These are phyloP conservation scores for Drechslerella stenobrocha DNA, from an alignment of 2,329 filamentous ascomycete genomes.

Conservation along the genomic window DNA sequence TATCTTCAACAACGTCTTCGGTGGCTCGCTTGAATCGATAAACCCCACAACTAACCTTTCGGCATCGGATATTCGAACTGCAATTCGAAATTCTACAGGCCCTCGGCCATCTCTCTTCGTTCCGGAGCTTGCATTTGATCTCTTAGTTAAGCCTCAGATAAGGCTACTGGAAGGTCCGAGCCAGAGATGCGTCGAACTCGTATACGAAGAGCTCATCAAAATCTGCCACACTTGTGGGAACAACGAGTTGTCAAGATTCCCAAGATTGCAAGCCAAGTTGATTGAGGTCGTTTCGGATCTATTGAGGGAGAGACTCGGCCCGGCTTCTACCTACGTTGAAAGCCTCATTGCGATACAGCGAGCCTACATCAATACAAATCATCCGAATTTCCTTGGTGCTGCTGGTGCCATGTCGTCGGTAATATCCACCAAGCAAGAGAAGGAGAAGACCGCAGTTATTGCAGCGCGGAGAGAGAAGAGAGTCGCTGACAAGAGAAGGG, in stretches of 20 bases:
- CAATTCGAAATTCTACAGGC: conserved; percentile 96
- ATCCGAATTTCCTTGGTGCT: conserved; percentile 96
- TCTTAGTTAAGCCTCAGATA: conserved; percentile 97
- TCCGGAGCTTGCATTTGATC: conserved; percentile 94
- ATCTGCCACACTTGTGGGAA: conserved; percentile 98
- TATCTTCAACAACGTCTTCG: conserved; percentile 98
- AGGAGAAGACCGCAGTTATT: conserved; percentile 78
- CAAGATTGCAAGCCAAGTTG: conserved; percentile 89
- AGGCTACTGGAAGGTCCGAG: conserved; percentile 93
- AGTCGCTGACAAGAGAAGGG: conserved; percentile 59
- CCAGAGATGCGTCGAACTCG: conserved; percentile 93
- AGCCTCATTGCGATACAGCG: conserved; percentile 96
- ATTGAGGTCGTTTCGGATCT: conserved; percentile 98
- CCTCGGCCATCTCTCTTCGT: conserved; percentile 95
- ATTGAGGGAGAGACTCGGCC: conserved; percentile 85
- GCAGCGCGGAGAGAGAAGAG: conserved; percentile 81
- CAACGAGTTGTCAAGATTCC: conserved; percentile 87
- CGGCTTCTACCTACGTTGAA: conserved; percentile 87
- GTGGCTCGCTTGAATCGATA: conserved; percentile 91
- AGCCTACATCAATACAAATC: conserved; percentile 99
- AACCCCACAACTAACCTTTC: conserved; percentile 95
- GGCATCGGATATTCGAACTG: conserved; percentile 90
- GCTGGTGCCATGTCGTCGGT: conserved; percentile 97
- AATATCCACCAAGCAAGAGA: conserved; percentile 90
- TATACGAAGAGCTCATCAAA: conserved; percentile 98